Conservation (phyloP, 225 moss, liverwort and hornwort species). For the Rhytidiadelphus loreus region DNA sequence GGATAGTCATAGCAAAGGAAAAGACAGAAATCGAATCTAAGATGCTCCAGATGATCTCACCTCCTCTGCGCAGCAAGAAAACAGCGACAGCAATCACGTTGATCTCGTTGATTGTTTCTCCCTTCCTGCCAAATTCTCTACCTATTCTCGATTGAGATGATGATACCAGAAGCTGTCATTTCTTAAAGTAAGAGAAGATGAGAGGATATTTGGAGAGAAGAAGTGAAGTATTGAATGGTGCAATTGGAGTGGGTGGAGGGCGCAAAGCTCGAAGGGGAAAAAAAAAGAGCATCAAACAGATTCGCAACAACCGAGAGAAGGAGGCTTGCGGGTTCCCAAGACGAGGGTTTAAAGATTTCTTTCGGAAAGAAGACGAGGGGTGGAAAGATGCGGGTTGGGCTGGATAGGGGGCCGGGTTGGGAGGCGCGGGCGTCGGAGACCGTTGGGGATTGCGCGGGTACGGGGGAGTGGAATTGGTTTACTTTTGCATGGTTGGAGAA, state of each 20-base stretch:
- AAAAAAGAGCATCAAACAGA: background rate
- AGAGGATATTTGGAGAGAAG: background rate
- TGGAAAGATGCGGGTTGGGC: background rate
- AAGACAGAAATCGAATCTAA: background rate
- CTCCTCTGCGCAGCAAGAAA: background rate
- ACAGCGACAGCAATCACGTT: background rate
- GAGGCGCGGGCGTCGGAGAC: background rate
- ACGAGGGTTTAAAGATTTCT: background rate
- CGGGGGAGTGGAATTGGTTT: background rate
- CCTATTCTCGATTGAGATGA: background rate
- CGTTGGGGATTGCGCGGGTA: background rate
- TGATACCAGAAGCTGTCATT: background rate
- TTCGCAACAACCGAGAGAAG: background rate
- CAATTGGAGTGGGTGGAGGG: background rate
- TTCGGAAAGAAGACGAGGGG: background rate
- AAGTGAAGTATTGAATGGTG: background rate
- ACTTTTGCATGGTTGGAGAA: background rate
- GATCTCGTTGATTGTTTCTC: background rate
- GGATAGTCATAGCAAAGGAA: background rate
- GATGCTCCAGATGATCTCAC: background rate
- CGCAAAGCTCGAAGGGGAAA: background rate
- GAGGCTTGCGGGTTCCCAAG: background rate
- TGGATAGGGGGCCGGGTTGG: background rate
- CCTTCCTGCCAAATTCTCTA: background rate
- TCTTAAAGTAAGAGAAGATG: background rate